Base-by-base conservation (phyloP, 352 stramenopile genomes). In the Globisporangium radiosum region DNA sequence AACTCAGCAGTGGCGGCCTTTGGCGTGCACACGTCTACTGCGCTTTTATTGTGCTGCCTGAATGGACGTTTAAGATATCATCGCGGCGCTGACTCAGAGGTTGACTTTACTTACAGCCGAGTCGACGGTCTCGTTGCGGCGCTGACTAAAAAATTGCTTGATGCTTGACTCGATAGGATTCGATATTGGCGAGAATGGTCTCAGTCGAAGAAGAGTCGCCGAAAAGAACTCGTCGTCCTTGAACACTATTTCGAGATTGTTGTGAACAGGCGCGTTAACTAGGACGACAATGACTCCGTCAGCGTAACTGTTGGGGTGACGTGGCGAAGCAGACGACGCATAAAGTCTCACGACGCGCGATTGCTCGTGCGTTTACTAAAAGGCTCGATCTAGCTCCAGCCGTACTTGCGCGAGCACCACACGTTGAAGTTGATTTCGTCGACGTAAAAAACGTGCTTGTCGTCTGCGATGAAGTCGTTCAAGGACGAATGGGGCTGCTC, bases 191-290 rank as follows among this genome's bases (percentile, higher is more conserved):
- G 56, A 65, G 42, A 69, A 60, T 4, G 57, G 57, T 1, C 61
- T 43, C 0, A 67, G 48, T 5, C 56, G 59, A 0, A 67, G 36
- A 2, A 71, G 33, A 9, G 11, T 54, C 4, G 64, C 54, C 7
- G 5, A 40, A n/a, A 49, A 49, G 44, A 66, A 66, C n/a, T 60
- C 51, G 2, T 43, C 9, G n/a, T 60, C 47, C 3, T 64, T 51
- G 36, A 71, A 64, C 7, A 67, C 56, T 0, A 33, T 2, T 8
- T 65, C 59, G 1, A 54, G 19, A 8, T 40, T 17, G 6, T 38
- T 47, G 38, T 62, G 60, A 25, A 47, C 63, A 2, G 59, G 64
- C 9, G 60, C 17, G 15, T 71, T 67, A 40, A 67, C 52, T n/a
- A n/a, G 39, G 1, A 63, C 25, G n/a, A 58, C 14, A 1, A 63